Evolutionary conservation across 257 asterid species (phyloP).

Genomic region (Marsdenia floribunda): DNA sequence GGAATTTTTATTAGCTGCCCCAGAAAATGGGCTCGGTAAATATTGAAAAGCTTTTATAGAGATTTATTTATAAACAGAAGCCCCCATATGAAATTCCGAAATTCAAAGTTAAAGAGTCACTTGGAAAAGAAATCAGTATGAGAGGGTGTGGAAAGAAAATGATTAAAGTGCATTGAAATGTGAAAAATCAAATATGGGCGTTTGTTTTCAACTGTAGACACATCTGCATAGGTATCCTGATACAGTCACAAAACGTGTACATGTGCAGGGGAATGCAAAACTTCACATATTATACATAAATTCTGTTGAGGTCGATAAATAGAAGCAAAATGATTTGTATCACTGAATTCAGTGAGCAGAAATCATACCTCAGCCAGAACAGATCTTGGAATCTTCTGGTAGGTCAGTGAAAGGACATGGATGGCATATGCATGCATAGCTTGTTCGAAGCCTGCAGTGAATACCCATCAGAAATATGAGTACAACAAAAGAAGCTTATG

Average conservation of each 20-base stretch:
- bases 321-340: background rate
- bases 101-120: background rate
- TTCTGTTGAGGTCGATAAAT: background rate
- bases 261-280: background rate
- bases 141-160: background rate
- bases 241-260: background rate
- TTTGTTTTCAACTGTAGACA: background rate
- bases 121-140: background rate
- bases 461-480: background rate
- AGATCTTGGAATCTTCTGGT: slow-evolving; percentile 61
- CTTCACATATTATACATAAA: background rate
- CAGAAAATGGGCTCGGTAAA: background rate
- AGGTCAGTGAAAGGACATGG: slow-evolving; percentile 74
- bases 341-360: background rate
- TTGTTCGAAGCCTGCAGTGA: slow-evolving; percentile 70
- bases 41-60: background rate
- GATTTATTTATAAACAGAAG: background rate
- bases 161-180: background rate
- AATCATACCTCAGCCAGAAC: slow-evolving; percentile 83
- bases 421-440: slow-evolving; percentile 81
- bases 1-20: background rate
- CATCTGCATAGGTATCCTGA: background rate
- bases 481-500: background rate
- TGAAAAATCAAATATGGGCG: background rate
- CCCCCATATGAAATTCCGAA: background rate